These are phyloP conservation scores for Cardamine occulta DNA, from an alignment of 345 rosid genomes.

Conservation along the genomic window DNA sequence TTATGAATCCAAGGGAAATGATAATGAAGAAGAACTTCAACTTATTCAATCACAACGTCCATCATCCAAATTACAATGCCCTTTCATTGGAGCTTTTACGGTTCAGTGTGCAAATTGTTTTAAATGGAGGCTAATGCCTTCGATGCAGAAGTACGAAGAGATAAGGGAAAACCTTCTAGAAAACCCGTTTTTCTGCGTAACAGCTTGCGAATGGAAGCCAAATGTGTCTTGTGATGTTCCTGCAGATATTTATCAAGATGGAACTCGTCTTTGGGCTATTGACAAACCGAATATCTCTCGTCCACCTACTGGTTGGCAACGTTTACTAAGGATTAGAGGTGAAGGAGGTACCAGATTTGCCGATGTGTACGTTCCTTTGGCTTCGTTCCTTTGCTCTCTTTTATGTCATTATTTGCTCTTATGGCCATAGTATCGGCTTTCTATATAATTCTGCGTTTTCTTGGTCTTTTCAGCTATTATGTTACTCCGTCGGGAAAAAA, in stretches of 20 bases:
- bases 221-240: slow-evolving; percentile 76
- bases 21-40: slow-evolving; percentile 39
- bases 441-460: not conserved
- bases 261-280: slow-evolving; percentile 90
- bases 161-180: slow-evolving; percentile 81
- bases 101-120: slow-evolving; percentile 89
- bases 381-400: not conserved
- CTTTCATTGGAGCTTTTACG: slow-evolving; percentile 86
- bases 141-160: slow-evolving; percentile 88
- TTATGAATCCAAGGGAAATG: slow-evolving; percentile 56
- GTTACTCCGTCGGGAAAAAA: slow-evolving; percentile 87
- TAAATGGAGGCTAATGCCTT: slow-evolving; percentile 92
- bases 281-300: slow-evolving; percentile 89
- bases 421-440: not conserved
- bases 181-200: slow-evolving; percentile 70
- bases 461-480: slow-evolving; percentile 64
- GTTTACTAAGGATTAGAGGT: slow-evolving; percentile 72
- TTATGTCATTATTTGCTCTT: not conserved
- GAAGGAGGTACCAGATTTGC: slow-evolving; percentile 92
- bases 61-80: slow-evolving; percentile 51
- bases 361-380: slow-evolving; percentile 71
- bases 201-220: slow-evolving; percentile 81
- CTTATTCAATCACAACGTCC: slow-evolving; percentile 35
- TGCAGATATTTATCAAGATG: slow-evolving; percentile 87
- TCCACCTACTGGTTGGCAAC: slow-evolving; percentile 93